Percentiles rank a stretch among this genome's conserved stretches.
phyloP scores from a whole-genome alignment of 768 basidiomycete genomes.

The Lentinus tigrinus region DNA sequence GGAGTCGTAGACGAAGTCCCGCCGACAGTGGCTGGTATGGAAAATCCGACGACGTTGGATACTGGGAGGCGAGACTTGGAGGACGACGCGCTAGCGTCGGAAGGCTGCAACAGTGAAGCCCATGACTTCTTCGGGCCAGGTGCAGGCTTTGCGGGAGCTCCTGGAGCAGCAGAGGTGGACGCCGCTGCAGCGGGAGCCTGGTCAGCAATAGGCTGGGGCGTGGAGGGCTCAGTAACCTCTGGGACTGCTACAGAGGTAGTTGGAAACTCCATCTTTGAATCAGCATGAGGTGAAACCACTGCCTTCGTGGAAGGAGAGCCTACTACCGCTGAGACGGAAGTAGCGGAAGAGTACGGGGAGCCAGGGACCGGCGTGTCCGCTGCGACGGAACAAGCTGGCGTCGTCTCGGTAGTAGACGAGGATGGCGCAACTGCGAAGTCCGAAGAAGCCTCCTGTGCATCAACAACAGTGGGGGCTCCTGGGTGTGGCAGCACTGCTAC shows the following conservation, averaged over 20 bases:
- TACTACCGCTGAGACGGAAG: slow-evolving; percentile 47
- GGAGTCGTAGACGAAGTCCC: slow-evolving; percentile 25
- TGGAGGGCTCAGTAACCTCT: neutral
- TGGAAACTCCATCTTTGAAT: slow-evolving; percentile 2
- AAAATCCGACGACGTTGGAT: slow-evolving; percentile 72
- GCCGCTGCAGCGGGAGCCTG: slow-evolving; percentile 8
- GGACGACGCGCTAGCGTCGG: slow-evolving; percentile 38
- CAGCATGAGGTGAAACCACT: neutral
- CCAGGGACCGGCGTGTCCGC: slow-evolving; percentile 46
- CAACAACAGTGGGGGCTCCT: neutral
- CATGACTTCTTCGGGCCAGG: slow-evolving; percentile 60
- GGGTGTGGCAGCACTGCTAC: slow-evolving; percentile 6
- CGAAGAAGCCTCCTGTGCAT: slow-evolving; percentile 7
- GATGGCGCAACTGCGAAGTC: slow-evolving; percentile 40
- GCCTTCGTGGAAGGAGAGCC: slow-evolving; percentile 14
- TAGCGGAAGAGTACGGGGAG: slow-evolving; percentile 60
- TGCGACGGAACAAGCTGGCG: slow-evolving; percentile 48
- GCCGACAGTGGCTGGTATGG: slow-evolving; percentile 45
- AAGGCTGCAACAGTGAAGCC: slow-evolving; percentile 65
- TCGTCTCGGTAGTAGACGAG: slow-evolving; percentile 49
- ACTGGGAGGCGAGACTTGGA: slow-evolving; percentile 55
- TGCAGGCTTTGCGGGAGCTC: slow-evolving; percentile 14
- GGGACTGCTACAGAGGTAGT: neutral
- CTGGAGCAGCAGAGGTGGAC: slow-evolving; percentile 10
- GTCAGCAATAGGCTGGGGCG: neutral